Evolutionary conservation across 116 monocot genomes (phyloP).

Genomic region (Dioscorea cayenensis): DNA sequence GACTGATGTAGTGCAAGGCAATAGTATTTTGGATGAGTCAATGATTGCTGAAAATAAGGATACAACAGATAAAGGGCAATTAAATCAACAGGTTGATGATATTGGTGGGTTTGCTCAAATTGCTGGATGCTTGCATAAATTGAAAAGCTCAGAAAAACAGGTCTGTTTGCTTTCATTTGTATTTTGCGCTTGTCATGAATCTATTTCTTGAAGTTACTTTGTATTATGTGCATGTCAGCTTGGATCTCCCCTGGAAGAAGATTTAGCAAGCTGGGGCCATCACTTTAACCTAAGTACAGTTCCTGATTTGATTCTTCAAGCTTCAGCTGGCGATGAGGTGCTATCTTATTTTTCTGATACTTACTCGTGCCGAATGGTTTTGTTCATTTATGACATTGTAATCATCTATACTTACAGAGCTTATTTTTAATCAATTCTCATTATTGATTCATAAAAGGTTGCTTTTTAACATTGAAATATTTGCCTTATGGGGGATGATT

Average conservation of each 20-base stretch:
- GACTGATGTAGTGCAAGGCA: conserved; percentile 3
- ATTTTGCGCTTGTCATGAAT: not conserved
- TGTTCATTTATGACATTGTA: not conserved
- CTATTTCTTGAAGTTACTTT: not conserved
- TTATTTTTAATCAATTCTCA: not conserved
- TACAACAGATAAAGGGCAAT: not conserved
- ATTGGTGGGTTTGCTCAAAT: conserved; percentile 89
- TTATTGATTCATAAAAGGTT: not conserved
- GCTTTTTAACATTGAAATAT: not conserved
- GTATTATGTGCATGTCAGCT: conserved; percentile 32
- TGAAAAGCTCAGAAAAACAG: conserved; percentile 66
- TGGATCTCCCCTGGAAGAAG: conserved; percentile 91
- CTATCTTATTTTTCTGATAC: not conserved
- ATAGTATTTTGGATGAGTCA: not conserved
- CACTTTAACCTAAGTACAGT: conserved; percentile 59
- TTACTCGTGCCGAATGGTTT: too few relatives aligned
- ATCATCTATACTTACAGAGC: not conserved
- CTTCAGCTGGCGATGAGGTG: conserved; percentile 92
- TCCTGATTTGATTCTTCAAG: conserved; percentile 85
- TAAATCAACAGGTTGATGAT: conserved; percentile 29
- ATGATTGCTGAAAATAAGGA: conserved; percentile 4
- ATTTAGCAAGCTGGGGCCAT: conserved; percentile 90
- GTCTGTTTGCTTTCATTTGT: conserved; percentile 12
- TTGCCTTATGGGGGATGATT: too few relatives aligned
- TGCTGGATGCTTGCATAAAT: conserved; percentile 72